Conservation (phyloP, 805 yeast genomes). For the Lipomyces mesembrius region DNA sequence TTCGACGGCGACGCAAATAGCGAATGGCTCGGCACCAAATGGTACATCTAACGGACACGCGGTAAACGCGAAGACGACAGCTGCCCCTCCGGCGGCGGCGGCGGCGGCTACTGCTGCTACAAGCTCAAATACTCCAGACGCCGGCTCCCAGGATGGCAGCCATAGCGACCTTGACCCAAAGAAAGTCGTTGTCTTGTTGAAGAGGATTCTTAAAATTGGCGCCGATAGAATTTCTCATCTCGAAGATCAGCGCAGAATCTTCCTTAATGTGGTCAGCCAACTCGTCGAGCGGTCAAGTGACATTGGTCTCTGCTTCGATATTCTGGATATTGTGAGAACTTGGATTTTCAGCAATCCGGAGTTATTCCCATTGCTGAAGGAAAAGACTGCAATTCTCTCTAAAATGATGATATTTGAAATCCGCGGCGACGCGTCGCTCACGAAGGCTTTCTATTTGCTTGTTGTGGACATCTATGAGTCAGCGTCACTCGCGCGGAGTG, state of each 20-base stretch:
- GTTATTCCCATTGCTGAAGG: slow-evolving; percentile 91
- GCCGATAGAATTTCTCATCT: slow-evolving; percentile 81
- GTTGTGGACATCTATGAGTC: slow-evolving; percentile 87
- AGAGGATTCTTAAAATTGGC: slow-evolving; percentile 74
- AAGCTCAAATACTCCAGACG: slow-evolving; percentile 11
- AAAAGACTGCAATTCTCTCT: slow-evolving; percentile 88
- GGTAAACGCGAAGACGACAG: slow-evolving; percentile 30
- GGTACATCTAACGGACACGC: slow-evolving; percentile 21
- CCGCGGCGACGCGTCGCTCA: slow-evolving; percentile 78
- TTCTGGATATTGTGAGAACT: slow-evolving; percentile 74
- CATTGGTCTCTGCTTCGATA: slow-evolving; percentile 69
- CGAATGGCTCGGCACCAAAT: slow-evolving; percentile 12
- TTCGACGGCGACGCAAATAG: slow-evolving; percentile 16
- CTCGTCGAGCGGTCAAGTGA: slow-evolving; percentile 87
- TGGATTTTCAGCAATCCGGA: slow-evolving; percentile 90
- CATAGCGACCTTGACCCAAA: slow-evolving; percentile 70
- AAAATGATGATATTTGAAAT: slow-evolving; percentile 93
- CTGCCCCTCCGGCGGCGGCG: slow-evolving; percentile 20
- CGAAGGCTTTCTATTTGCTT: slow-evolving; percentile 80
- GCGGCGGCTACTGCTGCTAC: slow-evolving; percentile 2
- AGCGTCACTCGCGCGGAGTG: slow-evolving; percentile 75
- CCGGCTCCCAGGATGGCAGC: slow-evolving; percentile 18
- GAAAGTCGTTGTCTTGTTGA: slow-evolving; percentile 75
- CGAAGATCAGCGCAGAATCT: slow-evolving; percentile 92
- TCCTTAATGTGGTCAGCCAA: slow-evolving; percentile 83